Evolutionary conservation across 805 yeast species (phyloP).

Genomic region (Ogataea corticis): DNA sequence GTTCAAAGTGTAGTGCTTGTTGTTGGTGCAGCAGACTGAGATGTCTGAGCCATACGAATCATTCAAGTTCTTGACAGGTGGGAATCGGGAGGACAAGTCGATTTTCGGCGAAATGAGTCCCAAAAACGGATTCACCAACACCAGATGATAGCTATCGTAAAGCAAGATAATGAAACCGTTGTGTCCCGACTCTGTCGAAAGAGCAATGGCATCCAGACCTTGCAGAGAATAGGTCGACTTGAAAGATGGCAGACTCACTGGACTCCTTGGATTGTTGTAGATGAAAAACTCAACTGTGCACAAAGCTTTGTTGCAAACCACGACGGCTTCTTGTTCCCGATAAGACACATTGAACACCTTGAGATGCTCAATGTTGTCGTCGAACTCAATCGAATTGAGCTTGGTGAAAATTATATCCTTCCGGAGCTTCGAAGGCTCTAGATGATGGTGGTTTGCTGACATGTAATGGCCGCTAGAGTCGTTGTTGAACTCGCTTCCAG

Average conservation of each 20-base stretch:
- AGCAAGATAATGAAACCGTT: constrained; percentile 50
- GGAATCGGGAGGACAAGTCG: constrained; percentile 26
- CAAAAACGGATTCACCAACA: constrained; percentile 58
- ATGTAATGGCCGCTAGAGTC: constrained; percentile 28
- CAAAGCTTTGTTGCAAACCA: constrained; percentile 47
- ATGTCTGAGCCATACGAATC: constrained; percentile 27
- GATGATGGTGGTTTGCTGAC: constrained; percentile 14
- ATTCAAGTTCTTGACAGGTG: constrained; percentile 23
- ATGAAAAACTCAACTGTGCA: constrained; percentile 51
- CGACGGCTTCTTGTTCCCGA: constrained; percentile 61
- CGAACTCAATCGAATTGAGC: constrained; percentile 44
- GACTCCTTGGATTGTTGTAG: constrained; percentile 39
- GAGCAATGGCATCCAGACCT: constrained; percentile 41
- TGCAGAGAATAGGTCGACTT: constrained; percentile 24
- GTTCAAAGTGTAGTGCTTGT: constrained; percentile 31
- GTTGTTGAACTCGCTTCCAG: constrained; percentile 35
- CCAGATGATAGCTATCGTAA: constrained; percentile 36
- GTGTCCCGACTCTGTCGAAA: constrained; percentile 32
- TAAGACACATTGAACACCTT: constrained; percentile 42
- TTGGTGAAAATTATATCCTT: constrained; percentile 74
- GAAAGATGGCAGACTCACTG: constrained; percentile 26
- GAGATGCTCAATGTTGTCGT: constrained; percentile 33
- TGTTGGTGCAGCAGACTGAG: constrained; percentile 22
- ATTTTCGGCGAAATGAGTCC: constrained; percentile 42
- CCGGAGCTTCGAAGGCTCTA: constrained; percentile 40